These are phyloP conservation scores for Lasiodiplodia citricola DNA, from an alignment of 2,329 filamentous ascomycete genomes.

Conservation along the genomic window DNA sequence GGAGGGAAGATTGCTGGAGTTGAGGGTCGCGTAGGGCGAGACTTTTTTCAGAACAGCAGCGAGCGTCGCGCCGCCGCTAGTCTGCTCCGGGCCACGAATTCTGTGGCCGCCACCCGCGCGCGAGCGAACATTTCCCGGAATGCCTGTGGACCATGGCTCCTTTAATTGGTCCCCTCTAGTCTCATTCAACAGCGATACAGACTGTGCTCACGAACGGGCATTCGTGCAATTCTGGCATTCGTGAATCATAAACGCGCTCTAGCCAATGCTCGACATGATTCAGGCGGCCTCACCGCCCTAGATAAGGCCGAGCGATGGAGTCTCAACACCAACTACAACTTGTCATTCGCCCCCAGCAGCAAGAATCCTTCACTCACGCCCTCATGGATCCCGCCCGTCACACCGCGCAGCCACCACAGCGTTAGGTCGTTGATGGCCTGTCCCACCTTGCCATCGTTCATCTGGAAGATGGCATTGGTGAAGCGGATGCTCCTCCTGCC, in stretches of 20 bases:
- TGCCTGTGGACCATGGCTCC: background rate
- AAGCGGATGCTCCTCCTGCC: conserved; percentile 59
- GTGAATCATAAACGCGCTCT: conserved; percentile 7
- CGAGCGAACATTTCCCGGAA: background rate
- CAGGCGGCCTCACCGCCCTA: conserved; percentile 4
- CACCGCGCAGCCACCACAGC: conserved; percentile 66
- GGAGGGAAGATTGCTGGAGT: conserved; percentile 25
- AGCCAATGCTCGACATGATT: background rate
- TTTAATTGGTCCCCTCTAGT: background rate
- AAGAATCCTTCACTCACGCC: conserved; percentile 62
- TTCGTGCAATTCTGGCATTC: background rate
- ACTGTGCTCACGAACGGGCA: background rate
- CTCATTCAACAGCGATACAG: background rate
- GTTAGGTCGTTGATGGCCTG: conserved; percentile 61
- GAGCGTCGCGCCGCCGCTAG: conserved; percentile 16
- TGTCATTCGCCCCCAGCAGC: conserved; percentile 17
- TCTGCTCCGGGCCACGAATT: background rate
- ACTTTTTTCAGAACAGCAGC: conserved; percentile 11
- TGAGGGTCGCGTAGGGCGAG: conserved; percentile 1
- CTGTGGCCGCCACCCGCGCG: background rate
- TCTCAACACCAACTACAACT: background rate
- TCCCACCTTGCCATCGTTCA: conserved; percentile 70
- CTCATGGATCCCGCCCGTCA: conserved; percentile 71
- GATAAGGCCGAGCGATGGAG: background rate
- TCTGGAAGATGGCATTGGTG: conserved; percentile 61